Base-by-base conservation (phyloP, 1,284 basidiomycete species). In the Ustilago trichophora region DNA sequence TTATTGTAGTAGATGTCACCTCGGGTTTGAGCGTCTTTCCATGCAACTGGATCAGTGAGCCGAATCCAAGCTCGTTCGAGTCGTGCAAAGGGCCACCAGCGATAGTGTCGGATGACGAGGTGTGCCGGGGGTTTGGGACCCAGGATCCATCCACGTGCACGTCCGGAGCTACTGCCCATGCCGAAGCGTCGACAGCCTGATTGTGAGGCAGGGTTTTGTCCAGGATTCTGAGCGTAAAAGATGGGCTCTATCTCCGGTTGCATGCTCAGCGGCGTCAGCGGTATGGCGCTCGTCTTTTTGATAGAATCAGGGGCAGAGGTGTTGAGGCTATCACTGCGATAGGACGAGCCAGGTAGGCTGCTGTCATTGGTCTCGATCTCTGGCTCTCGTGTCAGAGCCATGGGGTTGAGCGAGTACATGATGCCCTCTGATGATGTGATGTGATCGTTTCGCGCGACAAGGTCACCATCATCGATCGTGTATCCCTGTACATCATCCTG, bases 81-180 rank as follows among this genome's bases (percentile, higher is more conserved):
- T 1, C 37, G 24, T 1, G 27, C 58, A 8, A 77, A 40, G 3
- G 78, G 77, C 78, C 77, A 80, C 78, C 78, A 80, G 0, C 50
- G 54, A 29, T 70, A 77, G 22, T 78, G 76, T n/a, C 58, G 49
- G 11, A 79, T 64, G 29, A 29, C 42, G 25, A 70, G 48, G 13
- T 35, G 38, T 2, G 46, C 44, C 1, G 70, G 44, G 3, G 54
- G 52, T 9, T 38, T 37, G 0, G 77, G 77, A 18, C 77, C 75
- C 1, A 44, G 18, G 4, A 69, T 11, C 63, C 65, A 75, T 3
- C n/a, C 27, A 25, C 45, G 34, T 26, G 35, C 27, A 18, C 44
- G 38, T 4, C 33, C 38, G 10, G 18, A 31, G 42, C 13, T 15
- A n/a, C n/a, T n/a, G n/a, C n/a, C n/a, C n/a, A 26, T 16, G 19